Evolutionary conservation across 176 grass and related monocot genomes (phyloP).

Genomic region (Avena atlantica): DNA sequence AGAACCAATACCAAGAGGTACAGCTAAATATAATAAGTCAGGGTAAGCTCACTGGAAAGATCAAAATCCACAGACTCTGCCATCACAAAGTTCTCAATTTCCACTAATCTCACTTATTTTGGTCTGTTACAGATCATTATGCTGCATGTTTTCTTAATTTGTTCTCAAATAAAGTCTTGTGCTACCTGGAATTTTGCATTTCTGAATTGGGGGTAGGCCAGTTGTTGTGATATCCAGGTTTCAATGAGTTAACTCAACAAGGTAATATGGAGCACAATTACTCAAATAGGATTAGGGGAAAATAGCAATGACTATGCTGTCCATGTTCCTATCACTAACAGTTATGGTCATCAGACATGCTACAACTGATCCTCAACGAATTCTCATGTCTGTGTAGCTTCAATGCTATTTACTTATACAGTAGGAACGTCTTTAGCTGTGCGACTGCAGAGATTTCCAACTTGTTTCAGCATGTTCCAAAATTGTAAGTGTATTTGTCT

Average conservation of each 20-base stretch:
- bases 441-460: not conserved
- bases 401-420: not conserved
- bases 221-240: not conserved
- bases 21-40: not conserved
- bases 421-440: not conserved
- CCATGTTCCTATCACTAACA: not conserved
- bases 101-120: not conserved
- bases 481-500: not conserved
- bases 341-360: not conserved
- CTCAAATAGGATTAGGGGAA: not conserved
- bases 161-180: no score
- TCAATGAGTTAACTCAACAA: not conserved
- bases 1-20: not conserved
- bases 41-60: not conserved
- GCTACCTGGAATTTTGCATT: not conserved
- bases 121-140: not conserved
- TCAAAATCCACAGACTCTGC: conserved; percentile 1
- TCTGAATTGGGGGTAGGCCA: not conserved
- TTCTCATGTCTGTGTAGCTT: not conserved
- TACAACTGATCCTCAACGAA: not conserved
- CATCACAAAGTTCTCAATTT: not conserved
- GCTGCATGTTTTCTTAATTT: not conserved
- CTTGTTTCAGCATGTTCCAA: not conserved
- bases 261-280: not conserved
- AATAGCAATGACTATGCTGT: not conserved